These are phyloP conservation scores for Asclepias syriaca DNA, from an alignment of 257 asterid genomes.

Conservation along the genomic window DNA sequence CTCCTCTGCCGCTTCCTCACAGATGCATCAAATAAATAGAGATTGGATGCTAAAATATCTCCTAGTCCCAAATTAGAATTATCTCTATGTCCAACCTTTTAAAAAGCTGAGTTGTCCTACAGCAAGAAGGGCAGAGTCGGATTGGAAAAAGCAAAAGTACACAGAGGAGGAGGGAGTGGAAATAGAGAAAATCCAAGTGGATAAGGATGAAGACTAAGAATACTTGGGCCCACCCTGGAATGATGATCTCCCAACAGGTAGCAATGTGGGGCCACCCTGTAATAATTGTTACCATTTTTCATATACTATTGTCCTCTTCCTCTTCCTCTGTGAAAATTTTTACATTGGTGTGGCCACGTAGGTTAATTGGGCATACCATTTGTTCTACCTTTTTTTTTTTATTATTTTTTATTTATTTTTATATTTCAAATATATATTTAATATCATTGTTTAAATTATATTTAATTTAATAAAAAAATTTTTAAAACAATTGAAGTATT, in stretches of 20 bases:
- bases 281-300: constrained; percentile 20
- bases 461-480: no score
- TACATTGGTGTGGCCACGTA: neutral
- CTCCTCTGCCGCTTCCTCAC: neutral
- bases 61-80: neutral
- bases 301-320: constrained; percentile 15
- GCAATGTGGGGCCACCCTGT: constrained; percentile 5
- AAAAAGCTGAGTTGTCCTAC: neutral
- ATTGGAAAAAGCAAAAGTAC: neutral
- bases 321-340: neutral
- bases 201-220: constrained; percentile 53
- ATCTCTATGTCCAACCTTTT: constrained; percentile 6
- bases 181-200: constrained; percentile 25
- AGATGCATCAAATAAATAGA: constrained; percentile 23
- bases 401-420: no score
- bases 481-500: no score
- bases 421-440: no score
- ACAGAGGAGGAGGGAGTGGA: constrained; percentile 16
- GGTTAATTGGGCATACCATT: neutral
- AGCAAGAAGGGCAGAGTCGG: neutral
- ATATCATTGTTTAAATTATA: no score
- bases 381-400: no score
- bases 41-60: constrained; percentile 22
- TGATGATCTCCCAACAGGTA: neutral
- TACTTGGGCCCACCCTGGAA: constrained; percentile 19